Percentiles rank a stretch among this genome's conserved stretches.
These are phyloP conservation scores for Cyclotella sp. DNA, from an alignment of 108 stramenopile species.

Conservation along the genomic window DNA sequence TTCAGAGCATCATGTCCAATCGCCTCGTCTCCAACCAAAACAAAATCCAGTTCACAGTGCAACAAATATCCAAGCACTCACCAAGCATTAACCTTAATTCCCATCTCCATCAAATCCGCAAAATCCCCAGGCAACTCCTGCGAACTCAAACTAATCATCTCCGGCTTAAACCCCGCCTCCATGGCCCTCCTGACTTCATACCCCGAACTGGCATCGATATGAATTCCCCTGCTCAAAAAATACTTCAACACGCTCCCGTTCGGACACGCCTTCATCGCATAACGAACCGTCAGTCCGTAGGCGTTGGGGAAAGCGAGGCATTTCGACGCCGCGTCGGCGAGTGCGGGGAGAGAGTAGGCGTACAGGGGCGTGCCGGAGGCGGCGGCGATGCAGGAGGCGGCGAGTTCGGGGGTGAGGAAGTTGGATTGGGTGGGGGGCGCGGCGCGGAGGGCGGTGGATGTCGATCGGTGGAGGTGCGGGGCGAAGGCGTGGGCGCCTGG, in stretches of 20 bases:
- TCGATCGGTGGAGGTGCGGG: neutral
- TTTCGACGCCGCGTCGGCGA: conserved; percentile 81
- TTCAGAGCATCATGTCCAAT: too few relatives aligned
- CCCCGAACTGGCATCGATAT: conserved; percentile 95
- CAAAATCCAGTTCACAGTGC: too few relatives aligned
- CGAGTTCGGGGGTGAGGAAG: conserved; percentile 84
- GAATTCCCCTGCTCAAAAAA: conserved; percentile 89
- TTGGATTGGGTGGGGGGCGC: conserved; percentile 52
- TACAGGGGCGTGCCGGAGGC: conserved; percentile 93
- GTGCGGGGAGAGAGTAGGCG: conserved; percentile 91
- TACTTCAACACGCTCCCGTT: conserved; percentile 91
- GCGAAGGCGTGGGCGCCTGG: neutral
- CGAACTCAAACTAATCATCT: conserved; percentile 90
- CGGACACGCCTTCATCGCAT: conserved; percentile 98
- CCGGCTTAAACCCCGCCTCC: conserved; percentile 83
- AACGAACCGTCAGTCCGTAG: conserved; percentile 96
- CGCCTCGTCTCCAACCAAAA: neutral
- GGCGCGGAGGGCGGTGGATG: conserved; percentile 28
- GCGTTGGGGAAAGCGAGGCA: conserved; percentile 96
- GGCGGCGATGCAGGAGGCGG: conserved; percentile 74
- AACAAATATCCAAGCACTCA: conserved; percentile 38
- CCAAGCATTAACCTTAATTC: conserved; percentile 89
- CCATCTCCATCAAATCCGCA: conserved; percentile 79
- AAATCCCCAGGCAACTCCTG: conserved; percentile 95
- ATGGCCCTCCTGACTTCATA: conserved; percentile 94